Conservation (phyloP, 805 yeast genomes). For the Ascoidea rubescens region DNA sequence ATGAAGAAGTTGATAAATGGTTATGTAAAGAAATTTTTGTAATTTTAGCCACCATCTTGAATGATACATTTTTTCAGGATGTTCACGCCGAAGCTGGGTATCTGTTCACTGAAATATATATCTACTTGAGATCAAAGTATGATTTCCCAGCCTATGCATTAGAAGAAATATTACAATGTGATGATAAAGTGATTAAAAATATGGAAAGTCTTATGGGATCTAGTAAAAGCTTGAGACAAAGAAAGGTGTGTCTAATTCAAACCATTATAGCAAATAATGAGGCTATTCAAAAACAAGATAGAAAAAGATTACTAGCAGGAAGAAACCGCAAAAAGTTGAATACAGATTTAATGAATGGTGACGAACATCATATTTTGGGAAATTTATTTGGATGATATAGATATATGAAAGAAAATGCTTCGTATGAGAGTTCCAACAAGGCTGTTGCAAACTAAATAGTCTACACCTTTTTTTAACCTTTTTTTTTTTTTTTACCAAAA, state of each 20-base stretch:
- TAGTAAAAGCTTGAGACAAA: conserved; percentile 6
- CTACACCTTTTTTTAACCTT: no score
- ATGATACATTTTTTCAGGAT: conserved; percentile 69
- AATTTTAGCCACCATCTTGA: conserved; percentile 42
- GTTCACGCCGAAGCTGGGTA: conserved; percentile 89
- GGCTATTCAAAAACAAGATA: conserved; percentile 7
- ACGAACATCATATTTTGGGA: conserved; percentile 4
- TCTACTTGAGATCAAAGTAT: conserved; percentile 56
- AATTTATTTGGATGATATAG: conserved; percentile 5
- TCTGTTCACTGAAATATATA: conserved; percentile 67
- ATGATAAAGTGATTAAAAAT: conserved; percentile 5
- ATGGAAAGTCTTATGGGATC: conserved; percentile 7
- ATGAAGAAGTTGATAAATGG: conserved; percentile 63
- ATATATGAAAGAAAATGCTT: no score
- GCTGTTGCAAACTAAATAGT: no score
- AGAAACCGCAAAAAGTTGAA: conserved; percentile 4
- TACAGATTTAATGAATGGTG: conserved; percentile 8
- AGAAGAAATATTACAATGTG: conserved; percentile 2
- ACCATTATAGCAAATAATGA: conserved; percentile 7
- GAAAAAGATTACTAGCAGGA: conserved; percentile 7
- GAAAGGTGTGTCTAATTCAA: conserved; percentile 7
- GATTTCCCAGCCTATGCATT: conserved; percentile 3
- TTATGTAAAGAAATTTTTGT: conserved; percentile 33
- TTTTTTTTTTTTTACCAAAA: no score
- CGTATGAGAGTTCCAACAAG: no score